Percentiles rank a stretch among this genome's conserved stretches.
Conservation (phyloP, 2,329 filamentous ascomycete species). For the Claviceps digitariae region DNA sequence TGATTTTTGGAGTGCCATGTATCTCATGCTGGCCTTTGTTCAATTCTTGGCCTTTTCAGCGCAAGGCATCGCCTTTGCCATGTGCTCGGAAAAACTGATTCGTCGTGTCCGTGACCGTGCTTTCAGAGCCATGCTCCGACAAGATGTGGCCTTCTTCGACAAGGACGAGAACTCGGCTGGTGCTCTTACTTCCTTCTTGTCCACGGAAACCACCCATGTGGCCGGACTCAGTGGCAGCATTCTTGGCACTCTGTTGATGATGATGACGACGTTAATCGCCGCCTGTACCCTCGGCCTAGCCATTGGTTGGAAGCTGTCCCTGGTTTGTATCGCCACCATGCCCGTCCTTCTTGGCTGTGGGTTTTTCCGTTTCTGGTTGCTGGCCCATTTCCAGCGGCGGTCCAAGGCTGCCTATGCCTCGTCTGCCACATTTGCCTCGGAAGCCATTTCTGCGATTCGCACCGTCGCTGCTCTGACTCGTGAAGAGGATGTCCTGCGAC, state of each 20-base stretch:
- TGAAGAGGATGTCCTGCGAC: constrained; percentile 62
- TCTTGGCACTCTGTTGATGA: constrained; percentile 73
- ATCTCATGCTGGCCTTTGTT: constrained; percentile 65
- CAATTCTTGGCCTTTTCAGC: constrained; percentile 54
- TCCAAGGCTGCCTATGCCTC: constrained; percentile 68
- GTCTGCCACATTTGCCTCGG: constrained; percentile 79
- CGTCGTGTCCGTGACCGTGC: constrained; percentile 70
- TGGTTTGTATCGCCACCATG: constrained; percentile 68
- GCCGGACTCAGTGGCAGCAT: constrained; percentile 80
- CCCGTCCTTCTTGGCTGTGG: constrained; percentile 67
- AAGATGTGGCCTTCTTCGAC: constrained; percentile 90
- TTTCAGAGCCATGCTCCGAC: constrained; percentile 78
- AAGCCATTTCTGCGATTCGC: constrained; percentile 85
- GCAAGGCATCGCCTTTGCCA: constrained; percentile 66
- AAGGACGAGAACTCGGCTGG: constrained; percentile 79
- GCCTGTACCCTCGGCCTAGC: constrained; percentile 57
- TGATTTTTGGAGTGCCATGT: constrained; percentile 84
- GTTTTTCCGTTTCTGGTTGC: constrained; percentile 78
- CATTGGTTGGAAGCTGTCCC: constrained; percentile 76
- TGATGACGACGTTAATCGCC: constrained; percentile 63
- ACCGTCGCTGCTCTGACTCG: constrained; percentile 86
- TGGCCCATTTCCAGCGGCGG: constrained; percentile 64
- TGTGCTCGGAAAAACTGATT: constrained; percentile 75
- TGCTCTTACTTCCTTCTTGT: constrained; percentile 76
- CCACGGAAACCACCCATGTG: constrained; percentile 78